Evolutionary conservation across 2,329 filamentous ascomycete species (phyloP).

Genomic region (Pleochaeta shiraiana): DNA sequence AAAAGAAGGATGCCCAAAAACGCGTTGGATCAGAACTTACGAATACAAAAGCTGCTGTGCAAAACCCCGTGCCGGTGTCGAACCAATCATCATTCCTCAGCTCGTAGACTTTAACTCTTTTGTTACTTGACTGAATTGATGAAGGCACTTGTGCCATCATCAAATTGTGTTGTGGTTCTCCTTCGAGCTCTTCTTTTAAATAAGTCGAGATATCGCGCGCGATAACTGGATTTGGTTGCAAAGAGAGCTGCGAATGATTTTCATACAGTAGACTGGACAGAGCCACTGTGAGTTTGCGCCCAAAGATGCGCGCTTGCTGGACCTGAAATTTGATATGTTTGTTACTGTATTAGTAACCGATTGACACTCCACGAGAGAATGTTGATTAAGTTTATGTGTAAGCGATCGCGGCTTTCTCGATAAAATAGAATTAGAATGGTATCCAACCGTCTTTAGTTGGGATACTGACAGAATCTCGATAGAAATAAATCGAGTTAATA

Average conservation of each 20-base stretch:
- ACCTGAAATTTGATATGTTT: background rate
- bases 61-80: slow-evolving; percentile 91
- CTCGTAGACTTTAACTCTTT: slow-evolving; percentile 96
- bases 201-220: slow-evolving; percentile 30
- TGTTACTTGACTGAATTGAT: slow-evolving; percentile 37
- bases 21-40: slow-evolving; percentile 11
- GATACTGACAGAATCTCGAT: no score
- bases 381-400: no score
- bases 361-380: no score
- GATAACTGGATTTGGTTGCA: slow-evolving; percentile 37
- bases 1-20: no score
- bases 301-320: background rate
- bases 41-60: slow-evolving; percentile 34
- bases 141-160: slow-evolving; percentile 52
- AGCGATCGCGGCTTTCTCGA: no score
- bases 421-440: no score
- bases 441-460: no score
- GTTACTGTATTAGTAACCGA: no score
- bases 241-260: slow-evolving; percentile 24
- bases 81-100: slow-evolving; percentile 98
- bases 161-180: slow-evolving; percentile 33
- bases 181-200: slow-evolving; percentile 27
- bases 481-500: no score
- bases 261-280: background rate
- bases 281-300: background rate